Base-by-base conservation (phyloP, 768 basidiomycete genomes). In the Macrolepiota albuminosa region DNA sequence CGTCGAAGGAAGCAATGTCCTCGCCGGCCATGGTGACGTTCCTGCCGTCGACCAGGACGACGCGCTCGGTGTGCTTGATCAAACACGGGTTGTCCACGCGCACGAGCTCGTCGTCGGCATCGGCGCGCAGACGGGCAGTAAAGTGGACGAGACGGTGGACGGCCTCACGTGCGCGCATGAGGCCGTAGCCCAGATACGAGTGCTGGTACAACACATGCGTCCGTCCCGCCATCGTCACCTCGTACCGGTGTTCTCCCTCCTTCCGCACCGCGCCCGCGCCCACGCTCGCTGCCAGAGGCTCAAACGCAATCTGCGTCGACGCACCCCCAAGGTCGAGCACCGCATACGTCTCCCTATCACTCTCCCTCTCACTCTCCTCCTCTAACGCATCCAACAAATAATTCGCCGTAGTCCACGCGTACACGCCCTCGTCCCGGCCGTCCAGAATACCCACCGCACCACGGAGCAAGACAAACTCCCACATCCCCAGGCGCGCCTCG, bases 371-470 rank as follows among this genome's bases (percentile, higher is more conserved):
- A 6, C 13, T 63, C 43, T 10, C 48, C 29, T 24, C 58, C 52
- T 64, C 79, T 33, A 97, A 85, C 42, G 88, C 84, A 54, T 82
- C 81, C 46, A 96, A 76, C 51, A 98, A 80, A 74, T 97, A 98
- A 73, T 98, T 98, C 60, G 91, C 93, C 18, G 96, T 97, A 64
- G 98, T 93, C 95, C 96, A 98, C 33, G 96, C 94, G 70, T 91
- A 98, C n/a, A 98, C 93, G 36, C 93, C 96, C 73, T 98, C 96
- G 70, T 98, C 95, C 64, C 86, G 78, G 8, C 95, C 95, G 63
- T 97, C 95, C 95, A 98, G 95, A 62, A 98, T 87, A 45, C 81
- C 84, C 37, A 96, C 93, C 2, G 83, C 85, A 52, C 85, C 85
- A 62, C 77, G 75, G 29, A 70, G 66, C 6, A 83, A 61, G 42